Conservation (phyloP, 164 flowering plant species). For the Dillenia suffruticosa region DNA sequence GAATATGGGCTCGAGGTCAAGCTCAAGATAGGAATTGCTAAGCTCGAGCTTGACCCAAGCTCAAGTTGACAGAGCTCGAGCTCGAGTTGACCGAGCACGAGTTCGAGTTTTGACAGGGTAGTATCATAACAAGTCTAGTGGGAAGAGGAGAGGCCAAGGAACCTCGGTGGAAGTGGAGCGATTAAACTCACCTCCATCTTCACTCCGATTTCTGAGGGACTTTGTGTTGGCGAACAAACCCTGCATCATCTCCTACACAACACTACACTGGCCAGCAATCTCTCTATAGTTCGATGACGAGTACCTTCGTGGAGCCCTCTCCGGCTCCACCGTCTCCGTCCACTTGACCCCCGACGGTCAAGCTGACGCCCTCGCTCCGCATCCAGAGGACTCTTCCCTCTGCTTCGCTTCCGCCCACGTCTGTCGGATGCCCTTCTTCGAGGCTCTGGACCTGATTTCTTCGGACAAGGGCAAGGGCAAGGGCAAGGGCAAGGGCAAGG, state of each 20-base stretch:
- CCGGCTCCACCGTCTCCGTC: conserved; percentile 35
- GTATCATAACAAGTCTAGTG: no score
- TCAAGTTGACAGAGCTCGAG: no score
- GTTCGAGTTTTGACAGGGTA: no score
- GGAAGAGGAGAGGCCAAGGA: conserved; percentile 76
- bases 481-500: no score
- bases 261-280: conserved; percentile 72
- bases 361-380: conserved; percentile 48
- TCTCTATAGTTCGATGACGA: conserved; percentile 37
- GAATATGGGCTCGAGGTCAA: no score
- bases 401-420: conserved; percentile 82
- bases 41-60: no score
- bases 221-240: conserved; percentile 77
- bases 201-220: conserved; percentile 69
- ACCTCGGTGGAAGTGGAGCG: conserved; percentile 36
- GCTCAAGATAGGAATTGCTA: no score
- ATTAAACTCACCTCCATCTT: conserved; percentile 55
- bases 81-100: no score
- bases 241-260: conserved; percentile 76
- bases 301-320: conserved; percentile 42
- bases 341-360: conserved; percentile 57
- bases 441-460: conserved; percentile 22
- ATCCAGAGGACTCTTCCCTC: conserved; percentile 22
- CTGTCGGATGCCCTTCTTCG: conserved; percentile 37
- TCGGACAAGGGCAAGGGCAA: neutral